These are phyloP conservation scores for Vigna trinervia DNA, from an alignment of 306 rosid genomes.

Conservation along the genomic window DNA sequence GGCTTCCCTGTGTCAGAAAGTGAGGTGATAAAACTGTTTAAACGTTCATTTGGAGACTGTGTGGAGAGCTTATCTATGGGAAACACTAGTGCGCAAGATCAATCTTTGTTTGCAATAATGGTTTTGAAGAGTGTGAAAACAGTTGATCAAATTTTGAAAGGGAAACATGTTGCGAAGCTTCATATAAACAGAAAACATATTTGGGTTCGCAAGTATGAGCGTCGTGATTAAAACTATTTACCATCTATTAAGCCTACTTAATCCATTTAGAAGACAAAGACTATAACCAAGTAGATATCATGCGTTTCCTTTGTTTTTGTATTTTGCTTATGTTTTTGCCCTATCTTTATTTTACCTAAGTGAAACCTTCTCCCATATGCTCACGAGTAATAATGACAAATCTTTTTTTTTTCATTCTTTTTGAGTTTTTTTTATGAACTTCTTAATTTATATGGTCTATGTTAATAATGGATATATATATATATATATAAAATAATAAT, in stretches of 20 bases:
- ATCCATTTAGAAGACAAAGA: background rate
- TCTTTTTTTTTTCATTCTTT: background rate
- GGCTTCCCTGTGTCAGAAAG: conserved; percentile 60
- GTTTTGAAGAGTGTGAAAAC: conserved; percentile 43
- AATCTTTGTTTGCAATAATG: conserved; percentile 65
- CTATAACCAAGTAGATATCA: background rate
- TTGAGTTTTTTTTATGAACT: background rate
- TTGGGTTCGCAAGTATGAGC: conserved; percentile 72
- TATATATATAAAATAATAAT: too few species aligned
- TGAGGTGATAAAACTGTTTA: conserved; percentile 55
- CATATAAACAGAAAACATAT: conserved; percentile 66
- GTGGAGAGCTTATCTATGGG: conserved; percentile 61
- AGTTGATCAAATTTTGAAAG: conserved; percentile 55
- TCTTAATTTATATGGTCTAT: background rate
- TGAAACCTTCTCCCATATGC: background rate
- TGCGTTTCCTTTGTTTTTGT: background rate
- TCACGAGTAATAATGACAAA: background rate
- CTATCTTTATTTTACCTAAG: background rate
- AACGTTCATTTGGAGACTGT: conserved; percentile 45
- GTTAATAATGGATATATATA: background rate
- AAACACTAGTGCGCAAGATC: conserved; percentile 10
- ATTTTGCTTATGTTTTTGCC: background rate
- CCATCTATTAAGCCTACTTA: background rate
- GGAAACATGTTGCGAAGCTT: conserved; percentile 55
- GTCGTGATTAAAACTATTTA: conserved; percentile 27